Evolutionary conservation across 1,139 yeast species (phyloP), one percentile per base, ranked within the genome.

Genomic region (Casaregolazyma lundiana): DNA sequence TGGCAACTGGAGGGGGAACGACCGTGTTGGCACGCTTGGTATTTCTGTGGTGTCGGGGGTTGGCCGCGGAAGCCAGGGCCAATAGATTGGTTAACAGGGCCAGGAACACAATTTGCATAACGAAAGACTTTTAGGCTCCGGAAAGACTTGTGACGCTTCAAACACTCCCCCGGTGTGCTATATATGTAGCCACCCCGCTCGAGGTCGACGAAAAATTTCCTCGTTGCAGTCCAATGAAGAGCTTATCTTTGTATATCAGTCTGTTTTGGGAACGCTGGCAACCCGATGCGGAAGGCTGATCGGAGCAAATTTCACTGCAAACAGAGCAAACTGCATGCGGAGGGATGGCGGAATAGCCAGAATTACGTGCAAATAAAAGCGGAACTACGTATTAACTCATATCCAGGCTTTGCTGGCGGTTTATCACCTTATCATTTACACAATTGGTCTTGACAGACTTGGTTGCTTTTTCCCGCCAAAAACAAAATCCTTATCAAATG

Each of bases 61-160:
- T 35, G 37, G 43, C 43, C 6, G 43, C 43, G 6, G 43, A 40
- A 19, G 29, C 36, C 6, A 40, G 21, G n/a, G 34, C 43, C 43
- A 40, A n/a, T n/a, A 18, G 11, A 19, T 24, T 18, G 37, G 21
- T 19, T 18, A 40, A 20, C 16, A 21, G 2, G n/a, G 16, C 6
- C 19, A 40, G 9, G 18, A 17, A n/a, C 16, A 37, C 19, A 4
- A 32, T 3, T 20, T 30, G 32, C 43, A 40, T 40, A 16, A 22
- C 22, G 20, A 18, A 26, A 11, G 32, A 26, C 32, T 26, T 26
- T 26, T 26, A 15, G n/a, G n/a, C n/a, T n/a, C n/a, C n/a, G n/a
- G n/a, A n/a, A n/a, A n/a, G n/a, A n/a, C n/a, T n/a, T n/a, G 6
- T 6, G 30, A 7, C 7, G 15, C 5, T 26, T 9, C 29, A 26